Evolutionary conservation across 768 basidiomycete species (phyloP).

Genomic region (Mycena galopus): DNA sequence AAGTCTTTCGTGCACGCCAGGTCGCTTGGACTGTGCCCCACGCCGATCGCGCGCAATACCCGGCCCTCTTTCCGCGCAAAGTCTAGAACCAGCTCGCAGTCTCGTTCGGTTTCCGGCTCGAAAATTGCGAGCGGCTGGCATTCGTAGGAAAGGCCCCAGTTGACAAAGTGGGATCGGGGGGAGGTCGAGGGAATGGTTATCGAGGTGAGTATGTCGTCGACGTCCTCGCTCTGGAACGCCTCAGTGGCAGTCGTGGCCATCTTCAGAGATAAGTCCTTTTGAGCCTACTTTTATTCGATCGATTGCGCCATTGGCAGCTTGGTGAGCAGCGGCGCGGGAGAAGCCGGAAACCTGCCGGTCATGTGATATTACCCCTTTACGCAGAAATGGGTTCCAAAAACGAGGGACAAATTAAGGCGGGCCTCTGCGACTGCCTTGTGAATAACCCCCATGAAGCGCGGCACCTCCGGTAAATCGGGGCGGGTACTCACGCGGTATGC

Average conservation of each 20-base stretch:
- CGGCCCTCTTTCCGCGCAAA: slow-evolving; percentile 81
- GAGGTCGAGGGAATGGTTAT: slow-evolving; percentile 63
- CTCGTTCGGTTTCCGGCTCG: slow-evolving; percentile 76
- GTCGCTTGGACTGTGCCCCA: slow-evolving; percentile 96
- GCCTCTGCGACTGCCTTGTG: too few relatives aligned
- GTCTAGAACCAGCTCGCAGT: slow-evolving; percentile 84
- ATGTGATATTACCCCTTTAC: not conserved
- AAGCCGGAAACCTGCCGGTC: not conserved
- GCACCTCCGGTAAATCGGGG: too few relatives aligned
- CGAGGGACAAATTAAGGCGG: not conserved
- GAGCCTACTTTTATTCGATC: not conserved
- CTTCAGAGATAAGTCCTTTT: not conserved
- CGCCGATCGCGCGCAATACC: slow-evolving; percentile 84
- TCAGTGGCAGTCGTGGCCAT: not conserved
- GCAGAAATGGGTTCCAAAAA: not conserved
- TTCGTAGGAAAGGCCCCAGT: slow-evolving; percentile 89
- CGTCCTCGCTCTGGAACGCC: not conserved
- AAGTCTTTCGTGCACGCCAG: slow-evolving; percentile 91
- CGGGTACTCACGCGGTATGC: too few relatives aligned
- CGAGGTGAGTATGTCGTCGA: slow-evolving; percentile 64
- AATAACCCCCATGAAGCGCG: too few relatives aligned
- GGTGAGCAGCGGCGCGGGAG: not conserved
- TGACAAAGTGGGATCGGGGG: slow-evolving; percentile 54
- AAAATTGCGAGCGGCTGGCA: slow-evolving; percentile 82
- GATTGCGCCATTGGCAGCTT: slow-evolving; percentile 12